Evolutionary conservation across 176 grass and related monocot species (phyloP), one percentile per base, ranked within the genome.

Genomic region (Musa schizocarpa): DNA sequence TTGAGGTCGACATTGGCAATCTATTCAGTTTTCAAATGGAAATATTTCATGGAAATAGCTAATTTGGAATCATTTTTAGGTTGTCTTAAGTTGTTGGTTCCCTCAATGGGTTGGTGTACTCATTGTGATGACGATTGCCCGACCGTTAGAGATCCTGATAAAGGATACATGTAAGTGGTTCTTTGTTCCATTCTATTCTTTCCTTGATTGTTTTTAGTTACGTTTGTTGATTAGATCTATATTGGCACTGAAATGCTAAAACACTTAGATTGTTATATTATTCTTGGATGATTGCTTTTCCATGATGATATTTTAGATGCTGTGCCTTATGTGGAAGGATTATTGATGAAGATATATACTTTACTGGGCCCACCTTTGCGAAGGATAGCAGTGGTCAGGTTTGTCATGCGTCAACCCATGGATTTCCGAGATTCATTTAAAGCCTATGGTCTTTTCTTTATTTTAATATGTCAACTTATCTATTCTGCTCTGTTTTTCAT

Each of bases 261-360:
- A 29, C 11, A 63, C 12, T 8, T 22, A 77, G 75, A 43, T 68
- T 50, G 25, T 55, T 73, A 54, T 4, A 22, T 85, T 74, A 2
- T 49, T 2, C 52, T 24, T 22, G 13, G 43, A 14, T 72, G 63
- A 63, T 69, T 24, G 65, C 74, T 12, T 55, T 76, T 58, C 13
- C 24, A 52, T 81, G 27, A 43, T 88, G 22, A 82, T 79, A 43
- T 89, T 69, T 65, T 83, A 96, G 89, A 65, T 90, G 87, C 29
- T 92, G 93, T 81, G 79, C 48, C 43, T 34, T 19, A 0, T 96
- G 93, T 14, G 93, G 89, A 17, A 96, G 86, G 81, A 83, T 96
- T 78, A 63, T 96, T 69, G 93, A 92, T 78, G 21, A 89, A 54
- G 81, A 92, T 2, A 63, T 92, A 19, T 96, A 73, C 52, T 76